Conservation (phyloP, 345 rosid species). For the Tarenaya hassleriana region DNA sequence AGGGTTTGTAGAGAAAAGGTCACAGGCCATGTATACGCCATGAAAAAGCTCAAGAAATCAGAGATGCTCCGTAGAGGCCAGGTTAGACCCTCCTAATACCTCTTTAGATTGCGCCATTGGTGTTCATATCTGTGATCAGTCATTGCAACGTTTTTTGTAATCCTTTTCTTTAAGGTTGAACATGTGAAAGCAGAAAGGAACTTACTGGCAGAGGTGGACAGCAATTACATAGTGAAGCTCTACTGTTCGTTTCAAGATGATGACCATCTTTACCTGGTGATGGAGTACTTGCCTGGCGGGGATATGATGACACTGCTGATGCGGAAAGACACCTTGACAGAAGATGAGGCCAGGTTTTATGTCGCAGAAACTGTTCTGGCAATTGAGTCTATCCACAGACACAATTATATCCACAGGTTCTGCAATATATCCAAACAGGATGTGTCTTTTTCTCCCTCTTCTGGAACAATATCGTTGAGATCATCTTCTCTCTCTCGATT, state of each 20-base stretch:
- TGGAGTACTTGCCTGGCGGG: slow-evolving; percentile 67
- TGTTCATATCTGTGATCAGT: not conserved
- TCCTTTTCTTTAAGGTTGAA: slow-evolving; percentile 38
- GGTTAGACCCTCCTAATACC: slow-evolving; percentile 29
- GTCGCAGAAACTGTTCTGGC: slow-evolving; percentile 66
- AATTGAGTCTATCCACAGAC: slow-evolving; percentile 57
- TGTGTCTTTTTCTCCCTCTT: not conserved
- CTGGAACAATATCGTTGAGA: not conserved
- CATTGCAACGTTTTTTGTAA: slow-evolving; percentile 3
- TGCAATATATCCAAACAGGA: not conserved
- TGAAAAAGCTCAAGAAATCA: slow-evolving; percentile 86
- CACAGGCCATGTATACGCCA: slow-evolving; percentile 85
- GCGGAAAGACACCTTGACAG: slow-evolving; percentile 63
- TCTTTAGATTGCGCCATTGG: not conserved
- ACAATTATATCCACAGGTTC: slow-evolving; percentile 60
- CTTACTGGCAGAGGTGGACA: slow-evolving; percentile 59
- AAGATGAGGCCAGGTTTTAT: slow-evolving; percentile 60
- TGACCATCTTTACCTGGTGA: slow-evolving; percentile 52
- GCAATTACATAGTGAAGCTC: slow-evolving; percentile 50
- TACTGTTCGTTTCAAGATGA: slow-evolving; percentile 63
- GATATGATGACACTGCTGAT: slow-evolving; percentile 66
- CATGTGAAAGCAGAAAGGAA: slow-evolving; percentile 70
- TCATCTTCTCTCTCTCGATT: not conserved
- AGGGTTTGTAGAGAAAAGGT: slow-evolving; percentile 85
- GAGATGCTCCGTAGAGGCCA: slow-evolving; percentile 99